Conservation (phyloP, 1,284 basidiomycete genomes). For the Tylopilus sp. region DNA sequence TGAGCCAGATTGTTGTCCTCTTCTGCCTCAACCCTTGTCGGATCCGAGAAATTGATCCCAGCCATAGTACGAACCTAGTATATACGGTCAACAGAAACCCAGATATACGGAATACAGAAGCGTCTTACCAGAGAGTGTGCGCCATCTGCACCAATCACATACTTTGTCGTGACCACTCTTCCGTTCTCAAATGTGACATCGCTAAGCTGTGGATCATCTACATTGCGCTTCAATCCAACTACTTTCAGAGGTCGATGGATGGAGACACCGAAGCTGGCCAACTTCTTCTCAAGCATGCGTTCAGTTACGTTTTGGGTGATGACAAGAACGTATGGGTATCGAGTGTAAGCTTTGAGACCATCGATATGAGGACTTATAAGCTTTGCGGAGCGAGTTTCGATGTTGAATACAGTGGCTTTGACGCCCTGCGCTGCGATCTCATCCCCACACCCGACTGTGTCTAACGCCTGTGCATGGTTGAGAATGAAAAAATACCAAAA, state of each 20-base stretch:
- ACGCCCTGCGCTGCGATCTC: neutral
- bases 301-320: neutral
- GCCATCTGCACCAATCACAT: conserved; percentile 67
- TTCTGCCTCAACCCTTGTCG: neutral
- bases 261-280: neutral
- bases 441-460: neutral
- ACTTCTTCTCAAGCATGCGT: neutral
- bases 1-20: conserved; percentile 1
- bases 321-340: neutral
- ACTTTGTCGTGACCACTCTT: conserved; percentile 53
- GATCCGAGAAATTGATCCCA: conserved; percentile 23
- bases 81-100: neutral
- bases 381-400: neutral
- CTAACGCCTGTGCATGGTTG: neutral
- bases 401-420: neutral
- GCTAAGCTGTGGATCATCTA: conserved; percentile 31
- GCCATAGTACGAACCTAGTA: conserved; percentile 20
- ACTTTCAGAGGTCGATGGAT: neutral
- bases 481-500: neutral
- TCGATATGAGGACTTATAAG: neutral
- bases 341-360: neutral
- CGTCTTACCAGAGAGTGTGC: conserved; percentile 56
- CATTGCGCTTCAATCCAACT: neutral
- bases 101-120: neutral
- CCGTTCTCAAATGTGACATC: conserved; percentile 64